These are phyloP conservation scores for Candida gorgasii DNA, from an alignment of 805 yeast genomes.

Conservation along the genomic window DNA sequence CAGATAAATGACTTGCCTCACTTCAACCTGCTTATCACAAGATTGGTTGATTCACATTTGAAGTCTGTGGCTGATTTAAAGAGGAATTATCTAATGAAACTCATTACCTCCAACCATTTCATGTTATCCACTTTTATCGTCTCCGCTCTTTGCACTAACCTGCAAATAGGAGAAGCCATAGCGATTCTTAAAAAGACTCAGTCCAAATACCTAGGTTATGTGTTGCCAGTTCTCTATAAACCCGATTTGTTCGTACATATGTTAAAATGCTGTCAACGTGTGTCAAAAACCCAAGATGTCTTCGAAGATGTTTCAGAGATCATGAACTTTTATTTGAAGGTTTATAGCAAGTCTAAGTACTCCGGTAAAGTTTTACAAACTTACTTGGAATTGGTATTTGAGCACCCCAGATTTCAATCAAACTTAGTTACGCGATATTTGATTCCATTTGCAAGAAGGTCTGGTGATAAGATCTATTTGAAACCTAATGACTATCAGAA, in stretches of 20 bases:
- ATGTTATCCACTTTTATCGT: conserved; percentile 28
- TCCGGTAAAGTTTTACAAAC: conserved; percentile 9
- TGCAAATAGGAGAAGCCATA: conserved; percentile 26
- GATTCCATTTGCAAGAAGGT: background rate
- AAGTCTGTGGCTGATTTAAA: conserved; percentile 12
- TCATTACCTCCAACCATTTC: conserved; percentile 27
- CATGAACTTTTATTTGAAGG: conserved; percentile 13
- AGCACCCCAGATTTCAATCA: conserved; percentile 11
- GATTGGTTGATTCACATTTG: conserved; percentile 17
- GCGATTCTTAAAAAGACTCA: conserved; percentile 23
- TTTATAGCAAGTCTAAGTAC: background rate
- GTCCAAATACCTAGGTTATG: conserved; percentile 11
- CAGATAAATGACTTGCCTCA: conserved; percentile 32
- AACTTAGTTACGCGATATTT: conserved; percentile 4
- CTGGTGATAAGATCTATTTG: conserved; percentile 5
- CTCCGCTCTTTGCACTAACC: conserved; percentile 26
- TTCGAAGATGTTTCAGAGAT: conserved; percentile 8
- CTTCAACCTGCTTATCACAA: conserved; percentile 24
- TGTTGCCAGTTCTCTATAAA: conserved; percentile 12
- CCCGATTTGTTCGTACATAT: conserved; percentile 17
- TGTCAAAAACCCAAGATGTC: background rate
- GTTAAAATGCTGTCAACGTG: conserved; percentile 14
- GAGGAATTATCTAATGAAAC: conserved; percentile 9
- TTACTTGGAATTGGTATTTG: conserved; percentile 9
- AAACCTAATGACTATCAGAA: conserved; percentile 8